Percentiles rank a stretch among this genome's conserved stretches.
These are phyloP conservation scores for Thermothelomyces thermophilus DNA, from an alignment of 2,329 filamentous ascomycete species.

Conservation along the genomic window DNA sequence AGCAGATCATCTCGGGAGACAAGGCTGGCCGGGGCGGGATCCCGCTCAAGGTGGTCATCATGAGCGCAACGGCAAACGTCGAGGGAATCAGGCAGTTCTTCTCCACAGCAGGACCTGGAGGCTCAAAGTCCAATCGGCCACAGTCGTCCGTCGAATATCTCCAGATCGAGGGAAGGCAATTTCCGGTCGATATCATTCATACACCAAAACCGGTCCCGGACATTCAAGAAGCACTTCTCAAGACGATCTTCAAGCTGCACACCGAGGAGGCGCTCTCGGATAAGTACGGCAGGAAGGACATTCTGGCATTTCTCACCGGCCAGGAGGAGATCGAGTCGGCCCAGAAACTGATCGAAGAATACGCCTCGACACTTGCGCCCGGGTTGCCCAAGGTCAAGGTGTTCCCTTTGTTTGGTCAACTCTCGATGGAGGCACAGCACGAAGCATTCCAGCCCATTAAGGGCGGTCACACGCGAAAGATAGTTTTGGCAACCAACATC, in stretches of 20 bases:
- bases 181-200: constrained; percentile 73
- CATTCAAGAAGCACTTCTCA: constrained; percentile 73
- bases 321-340: constrained; percentile 87
- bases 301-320: constrained; percentile 85
- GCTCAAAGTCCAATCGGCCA: not conserved
- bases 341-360: constrained; percentile 74
- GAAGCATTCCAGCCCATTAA: constrained; percentile 73
- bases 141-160: constrained; percentile 36
- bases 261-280: constrained; percentile 84
- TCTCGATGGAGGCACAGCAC: constrained; percentile 81
- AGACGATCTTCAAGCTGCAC: constrained; percentile 81
- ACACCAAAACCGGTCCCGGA: constrained; percentile 68
- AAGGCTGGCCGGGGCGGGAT: constrained; percentile 61
- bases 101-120: constrained; percentile 26
- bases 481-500: constrained; percentile 92
- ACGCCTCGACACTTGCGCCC: constrained; percentile 63
- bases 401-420: constrained; percentile 80
- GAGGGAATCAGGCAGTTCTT: constrained; percentile 75
- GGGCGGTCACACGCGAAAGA: constrained; percentile 69
- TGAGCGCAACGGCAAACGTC: constrained; percentile 94
- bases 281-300: constrained; percentile 46
- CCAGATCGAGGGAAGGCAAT: constrained; percentile 80
- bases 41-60: constrained; percentile 82
- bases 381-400: constrained; percentile 67
- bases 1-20: constrained; percentile 61